Conservation (phyloP, 768 basidiomycete genomes). For the Tubosaeta sp. region DNA sequence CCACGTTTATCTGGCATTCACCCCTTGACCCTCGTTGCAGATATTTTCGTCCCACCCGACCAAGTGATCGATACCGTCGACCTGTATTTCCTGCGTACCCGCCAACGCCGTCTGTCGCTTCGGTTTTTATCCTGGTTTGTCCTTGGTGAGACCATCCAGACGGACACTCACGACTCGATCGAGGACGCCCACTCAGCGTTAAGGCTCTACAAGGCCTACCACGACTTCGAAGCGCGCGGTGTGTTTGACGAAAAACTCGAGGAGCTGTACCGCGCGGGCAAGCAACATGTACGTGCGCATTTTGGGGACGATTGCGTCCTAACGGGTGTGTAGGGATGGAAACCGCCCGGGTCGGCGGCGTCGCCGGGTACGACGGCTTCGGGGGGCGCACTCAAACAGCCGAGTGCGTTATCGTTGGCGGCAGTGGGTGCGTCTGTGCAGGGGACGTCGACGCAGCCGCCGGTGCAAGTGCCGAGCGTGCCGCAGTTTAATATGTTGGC, state of each 20-base stretch:
- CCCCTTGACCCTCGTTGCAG: conserved; percentile 36
- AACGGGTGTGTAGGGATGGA: conserved; percentile 44
- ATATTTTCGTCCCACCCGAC: conserved; percentile 91
- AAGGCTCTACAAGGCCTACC: conserved; percentile 77
- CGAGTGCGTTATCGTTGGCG: neutral
- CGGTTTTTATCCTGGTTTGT: conserved; percentile 94
- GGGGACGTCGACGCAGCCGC: neutral
- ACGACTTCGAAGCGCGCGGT: conserved; percentile 68
- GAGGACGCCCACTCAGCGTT: conserved; percentile 91
- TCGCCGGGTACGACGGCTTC: conserved; percentile 2
- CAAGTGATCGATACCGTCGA: conserved; percentile 98
- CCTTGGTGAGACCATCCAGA: conserved; percentile 89
- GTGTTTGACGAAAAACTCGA: conserved; percentile 87
- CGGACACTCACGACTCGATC: conserved; percentile 95
- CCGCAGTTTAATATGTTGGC: conserved; percentile 29
- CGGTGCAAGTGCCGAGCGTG: conserved; percentile 6
- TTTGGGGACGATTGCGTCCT: neutral
- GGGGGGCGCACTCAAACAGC: neutral
- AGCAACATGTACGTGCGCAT: conserved; percentile 56
- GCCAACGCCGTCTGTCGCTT: conserved; percentile 85
- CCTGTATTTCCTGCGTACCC: conserved; percentile 78
- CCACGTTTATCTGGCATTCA: neutral
- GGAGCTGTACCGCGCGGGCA: conserved; percentile 73
- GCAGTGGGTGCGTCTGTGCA: neutral
- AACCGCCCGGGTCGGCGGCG: conserved; percentile 38